Conservation (phyloP, 257 asterid species). For the Paraleonurus japonicus region DNA sequence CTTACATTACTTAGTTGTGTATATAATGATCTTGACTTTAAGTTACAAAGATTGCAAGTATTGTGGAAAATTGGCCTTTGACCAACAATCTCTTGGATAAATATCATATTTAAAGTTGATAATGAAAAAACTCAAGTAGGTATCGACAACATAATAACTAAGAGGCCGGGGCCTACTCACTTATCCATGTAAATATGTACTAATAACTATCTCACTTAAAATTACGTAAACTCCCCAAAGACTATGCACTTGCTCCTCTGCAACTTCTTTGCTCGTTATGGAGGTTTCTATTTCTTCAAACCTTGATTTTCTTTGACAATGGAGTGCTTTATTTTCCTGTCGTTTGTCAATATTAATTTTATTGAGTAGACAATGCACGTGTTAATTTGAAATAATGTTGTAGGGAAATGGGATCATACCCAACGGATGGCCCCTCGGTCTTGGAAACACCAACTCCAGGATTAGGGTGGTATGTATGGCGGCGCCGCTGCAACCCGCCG, state of each 20-base stretch:
- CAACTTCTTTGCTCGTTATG: slow-evolving; percentile 3
- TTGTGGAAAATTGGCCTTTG: background rate
- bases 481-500: slow-evolving; percentile 8
- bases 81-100: slow-evolving; percentile 1
- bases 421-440: slow-evolving; percentile 78
- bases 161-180: slow-evolving; percentile 17
- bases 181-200: background rate
- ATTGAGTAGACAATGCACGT: background rate
- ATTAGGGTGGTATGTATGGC: slow-evolving; percentile 22
- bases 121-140: background rate
- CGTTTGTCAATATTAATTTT: no score
- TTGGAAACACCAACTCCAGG: slow-evolving; percentile 47
- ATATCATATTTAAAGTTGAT: background rate
- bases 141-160: slow-evolving; percentile 22
- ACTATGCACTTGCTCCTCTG: background rate
- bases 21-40: background rate
- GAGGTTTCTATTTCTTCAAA: slow-evolving; percentile 16
- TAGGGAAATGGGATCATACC: slow-evolving; percentile 29
- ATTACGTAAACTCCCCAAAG: background rate
- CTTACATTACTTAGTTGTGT: no score
- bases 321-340: no score
- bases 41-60: slow-evolving; percentile 5
- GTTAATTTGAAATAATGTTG: background rate
- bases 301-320: background rate
- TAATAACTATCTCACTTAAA: background rate